Evolutionary conservation across 176 grass and related monocot species (phyloP), one percentile per base, ranked within the genome.

Genomic region (Eragrostis curvula): DNA sequence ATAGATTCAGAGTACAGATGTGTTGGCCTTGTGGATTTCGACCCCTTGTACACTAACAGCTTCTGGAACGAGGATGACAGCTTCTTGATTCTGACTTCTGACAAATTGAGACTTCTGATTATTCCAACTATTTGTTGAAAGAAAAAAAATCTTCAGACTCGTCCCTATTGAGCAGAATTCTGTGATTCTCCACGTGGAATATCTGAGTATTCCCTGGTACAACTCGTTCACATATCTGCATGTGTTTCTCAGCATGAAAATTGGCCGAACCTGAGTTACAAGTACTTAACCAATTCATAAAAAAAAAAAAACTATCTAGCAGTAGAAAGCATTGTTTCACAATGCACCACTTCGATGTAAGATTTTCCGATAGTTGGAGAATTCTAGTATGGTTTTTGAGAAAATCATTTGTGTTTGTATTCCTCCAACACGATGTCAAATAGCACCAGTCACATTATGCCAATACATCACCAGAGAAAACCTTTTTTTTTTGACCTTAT

Each of bases 1-100:
- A 88, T 57, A 75, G 78, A 79, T 93, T 83, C 59, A 77, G 64
- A 45, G 28, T 43, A 42, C 51, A 78, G 73, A 68, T 91, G 15
- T 52, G 67, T 81, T 78, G 42, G 28, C 60, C 21, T 79, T 83
- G 46, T 67, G 74, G 17, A 55, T 69, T 75, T 84, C 25, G 36
- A 42, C 40, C 52, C 20, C 64, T 65, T 86, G 74, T 81, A 87
- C 66, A 59, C 13, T 78, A 52, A 44, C 70, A 68, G 84, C 63
- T 87, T 41, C 74, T 86, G 55, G 14, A 45, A 80, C 56, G 73
- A 62, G 12, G 82, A 70, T 85, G 36, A 82, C 66, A 86, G 58
- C 15, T 79, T 88, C n/a, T 83, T 63, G 59, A 56, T 75, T 81
- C 56, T 74, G 70, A 51, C 66, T 73, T 57, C 10, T 39, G 50